A percentile compares a stretch with the other conserved stretches of the same genome.
Evolutionary conservation across 805 yeast species (phyloP).

Genomic region (Isabelozyma rhagii): DNA sequence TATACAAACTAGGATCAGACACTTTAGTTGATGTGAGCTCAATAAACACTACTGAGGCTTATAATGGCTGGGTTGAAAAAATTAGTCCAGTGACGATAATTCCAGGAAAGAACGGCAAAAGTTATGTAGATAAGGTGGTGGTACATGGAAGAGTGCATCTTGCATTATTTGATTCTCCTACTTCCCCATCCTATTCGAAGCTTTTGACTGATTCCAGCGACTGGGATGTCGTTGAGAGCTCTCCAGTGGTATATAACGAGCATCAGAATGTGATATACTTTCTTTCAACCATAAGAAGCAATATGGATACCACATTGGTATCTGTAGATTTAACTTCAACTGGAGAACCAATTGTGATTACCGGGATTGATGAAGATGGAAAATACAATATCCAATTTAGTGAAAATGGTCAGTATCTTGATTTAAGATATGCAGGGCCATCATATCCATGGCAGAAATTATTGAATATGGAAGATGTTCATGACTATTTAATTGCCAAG

Average conservation of each 20-base stretch:
- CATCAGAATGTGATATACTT: constrained; percentile 50
- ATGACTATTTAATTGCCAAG: constrained; percentile 10
- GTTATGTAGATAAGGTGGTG: constrained; percentile 73
- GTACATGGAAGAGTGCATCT: constrained; percentile 62
- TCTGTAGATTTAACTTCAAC: constrained; percentile 47
- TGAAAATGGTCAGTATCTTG: constrained; percentile 64
- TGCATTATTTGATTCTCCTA: constrained; percentile 71
- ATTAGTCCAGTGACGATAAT: constrained; percentile 13
- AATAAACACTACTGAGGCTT: constrained; percentile 36
- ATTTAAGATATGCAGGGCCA: constrained; percentile 74
- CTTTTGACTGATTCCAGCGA: constrained; percentile 56
- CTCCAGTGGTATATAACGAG: constrained; percentile 54
- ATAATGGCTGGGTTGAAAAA: constrained; percentile 63
- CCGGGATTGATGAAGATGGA: constrained; percentile 54
- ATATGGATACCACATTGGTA: constrained; percentile 80
- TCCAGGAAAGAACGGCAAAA: constrained; percentile 21
- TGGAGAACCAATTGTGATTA: constrained; percentile 42
- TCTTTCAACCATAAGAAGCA: constrained; percentile 67
- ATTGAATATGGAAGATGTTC: constrained; percentile 34
- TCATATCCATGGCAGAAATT: constrained; percentile 74
- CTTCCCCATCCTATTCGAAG: constrained; percentile 35
- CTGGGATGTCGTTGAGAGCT: constrained; percentile 77
- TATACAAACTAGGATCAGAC: constrained; percentile 32
- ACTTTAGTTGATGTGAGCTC: constrained; percentile 24
- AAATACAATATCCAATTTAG: constrained; percentile 70